Base-by-base conservation (phyloP, 108 stramenopile genomes). In the Cyclotella sp. region DNA sequence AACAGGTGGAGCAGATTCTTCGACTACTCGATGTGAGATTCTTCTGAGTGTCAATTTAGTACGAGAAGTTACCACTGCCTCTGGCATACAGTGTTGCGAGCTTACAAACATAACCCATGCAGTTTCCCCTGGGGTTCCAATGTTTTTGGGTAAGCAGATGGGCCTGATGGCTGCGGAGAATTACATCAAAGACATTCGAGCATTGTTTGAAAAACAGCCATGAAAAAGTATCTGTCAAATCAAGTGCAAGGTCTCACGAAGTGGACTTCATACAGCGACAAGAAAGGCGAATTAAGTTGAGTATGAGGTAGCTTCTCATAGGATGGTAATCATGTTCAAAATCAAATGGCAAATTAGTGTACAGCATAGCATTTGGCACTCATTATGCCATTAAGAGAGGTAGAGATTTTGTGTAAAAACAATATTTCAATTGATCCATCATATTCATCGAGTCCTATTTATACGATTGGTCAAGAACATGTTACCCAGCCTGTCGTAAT, bases 101-200 rank as follows among this genome's bases (percentile, higher is more conserved):
- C 58, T 92, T 7, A 92, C 87, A 22, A 79, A 62, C 24, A 72
- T 92, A 15, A 89, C 84, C 5, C 91, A 92, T 61, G 72, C 85
- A 39, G 78, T 81, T 21, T 79, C 87, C 9, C 84, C 86, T 18
- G 81, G 83, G 9, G 68, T 89, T 8, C 91, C 91, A 3, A 76
- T 88, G 54, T 81, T 87, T 65, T 18, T 89, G 12, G 87, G 84
- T 29, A 78, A 82, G 49, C 67, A 82, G 52, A 59, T 83, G 46
- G 91, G 78, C 11, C 80, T 89, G 40, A 26, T 64, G 12, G 76
- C 86, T 30, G 87, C 89, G 11, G 77, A 73, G 26, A 87, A 79
- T 51, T 87, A 85, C 72, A 85, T 89, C 43, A 82, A 75, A 63
- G 89, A 89, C 51, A 68, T 92, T 41, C 88, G 89, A 22, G 70